Percentiles rank a stretch among this genome's conserved stretches.
Conservation (phyloP, 768 basidiomycete genomes). For the Sutorius australiensis region DNA sequence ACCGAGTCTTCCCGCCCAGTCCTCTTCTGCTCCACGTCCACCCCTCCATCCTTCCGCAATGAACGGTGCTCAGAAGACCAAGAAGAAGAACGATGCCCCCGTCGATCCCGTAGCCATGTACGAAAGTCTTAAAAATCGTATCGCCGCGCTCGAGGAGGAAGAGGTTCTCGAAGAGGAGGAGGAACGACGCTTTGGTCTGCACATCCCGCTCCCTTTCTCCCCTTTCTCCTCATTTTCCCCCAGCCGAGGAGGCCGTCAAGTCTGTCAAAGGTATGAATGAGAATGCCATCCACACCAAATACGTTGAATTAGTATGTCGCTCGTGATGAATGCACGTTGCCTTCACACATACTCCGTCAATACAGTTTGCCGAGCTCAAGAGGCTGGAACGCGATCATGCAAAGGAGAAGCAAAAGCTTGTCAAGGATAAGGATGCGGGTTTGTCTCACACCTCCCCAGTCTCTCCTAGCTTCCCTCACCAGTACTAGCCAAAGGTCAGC, state of each 20-base stretch:
- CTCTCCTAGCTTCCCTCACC: constrained; percentile 14
- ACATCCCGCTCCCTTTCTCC: background rate
- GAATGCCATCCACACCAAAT: constrained; percentile 79
- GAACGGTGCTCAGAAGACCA: constrained; percentile 48
- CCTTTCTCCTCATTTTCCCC: constrained; percentile 12
- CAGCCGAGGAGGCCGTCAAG: constrained; percentile 87
- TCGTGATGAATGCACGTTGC: constrained; percentile 15
- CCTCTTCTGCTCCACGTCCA: constrained; percentile 33
- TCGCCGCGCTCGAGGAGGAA: constrained; percentile 86
- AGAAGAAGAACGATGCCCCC: constrained; percentile 64
- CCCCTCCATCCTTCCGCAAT: constrained; percentile 29
- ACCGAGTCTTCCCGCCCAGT: constrained; percentile 36
- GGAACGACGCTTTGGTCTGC: constrained; percentile 71
- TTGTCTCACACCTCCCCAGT: constrained; percentile 16
- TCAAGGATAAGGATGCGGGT: constrained; percentile 91
- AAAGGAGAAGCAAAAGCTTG: constrained; percentile 87
- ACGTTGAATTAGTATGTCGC: constrained; percentile 75
- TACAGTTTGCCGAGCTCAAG: constrained; percentile 84
- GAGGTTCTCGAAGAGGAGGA: constrained; percentile 86
- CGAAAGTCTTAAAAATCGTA: constrained; percentile 82
- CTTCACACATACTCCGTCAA: constrained; percentile 23
- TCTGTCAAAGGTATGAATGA: constrained; percentile 80
- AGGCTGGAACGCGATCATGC: constrained; percentile 83
- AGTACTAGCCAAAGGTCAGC: constrained; percentile 67
- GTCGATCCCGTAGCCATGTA: constrained; percentile 86